Evolutionary conservation across 2,329 filamentous ascomycete genomes (phyloP).

Genomic region (Aureobasidium sp.): DNA sequence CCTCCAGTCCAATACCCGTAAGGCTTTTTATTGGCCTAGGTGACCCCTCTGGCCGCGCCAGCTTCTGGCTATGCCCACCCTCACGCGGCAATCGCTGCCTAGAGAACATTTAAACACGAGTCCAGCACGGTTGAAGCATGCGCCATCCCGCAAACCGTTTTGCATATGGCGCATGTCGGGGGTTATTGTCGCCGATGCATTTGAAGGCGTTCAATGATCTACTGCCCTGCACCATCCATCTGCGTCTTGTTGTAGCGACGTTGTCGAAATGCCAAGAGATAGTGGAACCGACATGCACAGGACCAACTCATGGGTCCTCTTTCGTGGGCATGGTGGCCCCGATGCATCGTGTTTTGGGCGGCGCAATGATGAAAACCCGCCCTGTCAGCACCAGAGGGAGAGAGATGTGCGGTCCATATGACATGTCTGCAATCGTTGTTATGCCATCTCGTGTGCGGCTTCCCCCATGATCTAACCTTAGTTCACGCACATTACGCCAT

Average conservation of each 20-base stretch:
- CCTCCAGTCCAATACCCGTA: background rate
- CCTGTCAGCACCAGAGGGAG: slow-evolving; percentile 9
- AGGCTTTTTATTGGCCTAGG: background rate
- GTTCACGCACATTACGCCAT: slow-evolving; percentile 12
- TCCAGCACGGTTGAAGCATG: background rate
- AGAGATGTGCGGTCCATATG: slow-evolving; percentile 11
- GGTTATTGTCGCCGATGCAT: slow-evolving; percentile 1
- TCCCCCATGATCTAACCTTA: slow-evolving; percentile 12
- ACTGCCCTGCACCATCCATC: background rate
- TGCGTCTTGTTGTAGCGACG: slow-evolving; percentile 3
- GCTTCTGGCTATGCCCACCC: slow-evolving; percentile 2
- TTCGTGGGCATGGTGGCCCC: slow-evolving; percentile 1
- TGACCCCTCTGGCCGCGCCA: slow-evolving; percentile 2
- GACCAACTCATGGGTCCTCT: slow-evolving; percentile 4
- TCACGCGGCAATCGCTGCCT: slow-evolving; percentile 5
- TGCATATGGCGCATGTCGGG: background rate
- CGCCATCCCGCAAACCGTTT: background rate
- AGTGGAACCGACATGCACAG: slow-evolving; percentile 4
- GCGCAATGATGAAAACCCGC: background rate
- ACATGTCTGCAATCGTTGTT: slow-evolving; percentile 10
- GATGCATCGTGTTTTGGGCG: slow-evolving; percentile 1
- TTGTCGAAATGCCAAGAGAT: slow-evolving; percentile 8
- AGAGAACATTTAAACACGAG: slow-evolving; percentile 7
- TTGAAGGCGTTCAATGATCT: slow-evolving; percentile 8
- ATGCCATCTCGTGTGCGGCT: slow-evolving; percentile 3